Percentiles rank a stretch among this genome's conserved stretches.
These are phyloP conservation scores for Penicillium sp. DNA, from an alignment of 2,329 filamentous ascomycete species.

Conservation along the genomic window DNA sequence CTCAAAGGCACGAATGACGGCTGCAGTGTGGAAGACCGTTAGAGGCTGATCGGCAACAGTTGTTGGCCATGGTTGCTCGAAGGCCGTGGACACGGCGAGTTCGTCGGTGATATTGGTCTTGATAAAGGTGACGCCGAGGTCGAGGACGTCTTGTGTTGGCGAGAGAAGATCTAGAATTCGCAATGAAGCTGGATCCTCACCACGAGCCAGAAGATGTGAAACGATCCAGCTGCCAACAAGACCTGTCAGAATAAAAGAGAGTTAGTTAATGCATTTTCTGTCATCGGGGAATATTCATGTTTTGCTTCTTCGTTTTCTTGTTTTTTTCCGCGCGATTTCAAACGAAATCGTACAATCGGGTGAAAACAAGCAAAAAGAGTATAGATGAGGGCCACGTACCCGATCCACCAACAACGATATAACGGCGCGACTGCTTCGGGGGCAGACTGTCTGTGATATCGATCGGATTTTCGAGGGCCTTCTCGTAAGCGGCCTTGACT, in stretches of 20 bases:
- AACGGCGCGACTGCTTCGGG: slow-evolving; percentile 46
- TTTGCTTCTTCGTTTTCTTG: not conserved
- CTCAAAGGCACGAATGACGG: slow-evolving; percentile 60
- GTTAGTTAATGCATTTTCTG: slow-evolving; percentile 12
- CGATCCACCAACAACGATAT: slow-evolving; percentile 48
- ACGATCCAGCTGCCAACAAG: slow-evolving; percentile 63
- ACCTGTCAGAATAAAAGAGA: slow-evolving; percentile 43
- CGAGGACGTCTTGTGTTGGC: slow-evolving; percentile 53
- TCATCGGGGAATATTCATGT: not conserved
- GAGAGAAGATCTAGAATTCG: slow-evolving; percentile 60
- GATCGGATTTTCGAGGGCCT: slow-evolving; percentile 35
- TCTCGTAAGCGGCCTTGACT: slow-evolving; percentile 41
- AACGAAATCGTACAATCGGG: not conserved
- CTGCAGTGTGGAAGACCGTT: slow-evolving; percentile 65
- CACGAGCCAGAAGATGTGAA: slow-evolving; percentile 59
- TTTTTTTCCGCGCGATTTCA: not conserved
- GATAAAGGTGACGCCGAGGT: slow-evolving; percentile 52
- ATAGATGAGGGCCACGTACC: slow-evolving; percentile 32
- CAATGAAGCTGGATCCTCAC: slow-evolving; percentile 58
- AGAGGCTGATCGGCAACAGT: slow-evolving; percentile 54
- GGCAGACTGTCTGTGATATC: slow-evolving; percentile 45
- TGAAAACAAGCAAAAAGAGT: not conserved
- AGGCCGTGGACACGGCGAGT: slow-evolving; percentile 53
- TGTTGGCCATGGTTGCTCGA: slow-evolving; percentile 56
- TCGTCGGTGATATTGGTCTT: slow-evolving; percentile 59